Evolutionary conservation across 768 basidiomycete species (phyloP).

Genomic region (Sporobolomyces pararoseus): DNA sequence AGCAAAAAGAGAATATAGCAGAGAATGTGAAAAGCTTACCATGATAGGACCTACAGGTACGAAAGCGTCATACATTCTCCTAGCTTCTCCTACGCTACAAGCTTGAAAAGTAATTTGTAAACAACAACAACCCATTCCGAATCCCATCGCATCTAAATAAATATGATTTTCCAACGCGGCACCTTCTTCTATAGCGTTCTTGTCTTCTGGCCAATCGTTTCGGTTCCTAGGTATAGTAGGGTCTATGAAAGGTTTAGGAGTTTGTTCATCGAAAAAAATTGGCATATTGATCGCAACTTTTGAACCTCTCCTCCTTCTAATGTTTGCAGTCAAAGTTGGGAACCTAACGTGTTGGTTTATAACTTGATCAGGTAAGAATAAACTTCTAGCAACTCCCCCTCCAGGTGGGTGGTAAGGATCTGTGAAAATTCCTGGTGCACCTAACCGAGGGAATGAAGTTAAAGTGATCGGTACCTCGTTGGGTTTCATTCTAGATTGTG

Average conservation of each 20-base stretch:
- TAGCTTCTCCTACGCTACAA: constrained; percentile 81
- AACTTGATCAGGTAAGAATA: constrained; percentile 91
- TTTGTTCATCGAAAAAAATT: constrained; percentile 79
- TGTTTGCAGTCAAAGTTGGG: constrained; percentile 99
- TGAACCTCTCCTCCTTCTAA: constrained; percentile 78
- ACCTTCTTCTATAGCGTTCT: constrained; percentile 65
- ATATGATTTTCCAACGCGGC: constrained; percentile 86
- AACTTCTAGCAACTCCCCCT: constrained; percentile 81
- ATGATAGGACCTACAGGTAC: constrained; percentile 92
- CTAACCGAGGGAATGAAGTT: constrained; percentile 91
- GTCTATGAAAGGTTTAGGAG: constrained; percentile 84
- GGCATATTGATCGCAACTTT: constrained; percentile 96
- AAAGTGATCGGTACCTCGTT: constrained; percentile 88
- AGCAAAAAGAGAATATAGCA: too few relatives aligned
- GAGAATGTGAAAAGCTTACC: constrained; percentile 54
- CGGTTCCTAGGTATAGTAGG: constrained; percentile 87
- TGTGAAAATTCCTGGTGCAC: constrained; percentile 82
- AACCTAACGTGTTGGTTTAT: constrained; percentile 97
- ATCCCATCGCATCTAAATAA: constrained; percentile 99
- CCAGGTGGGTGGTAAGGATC: constrained; percentile 79
- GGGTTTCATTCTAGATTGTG: constrained; percentile 71
- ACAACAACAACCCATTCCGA: constrained; percentile 99
- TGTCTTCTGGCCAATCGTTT: constrained; percentile 74
- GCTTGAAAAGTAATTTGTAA: constrained; percentile 96
- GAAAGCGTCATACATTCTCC: constrained; percentile 91